Evolutionary conservation across 768 basidiomycete species (phyloP).

Genomic region (Calocera viscosa): DNA sequence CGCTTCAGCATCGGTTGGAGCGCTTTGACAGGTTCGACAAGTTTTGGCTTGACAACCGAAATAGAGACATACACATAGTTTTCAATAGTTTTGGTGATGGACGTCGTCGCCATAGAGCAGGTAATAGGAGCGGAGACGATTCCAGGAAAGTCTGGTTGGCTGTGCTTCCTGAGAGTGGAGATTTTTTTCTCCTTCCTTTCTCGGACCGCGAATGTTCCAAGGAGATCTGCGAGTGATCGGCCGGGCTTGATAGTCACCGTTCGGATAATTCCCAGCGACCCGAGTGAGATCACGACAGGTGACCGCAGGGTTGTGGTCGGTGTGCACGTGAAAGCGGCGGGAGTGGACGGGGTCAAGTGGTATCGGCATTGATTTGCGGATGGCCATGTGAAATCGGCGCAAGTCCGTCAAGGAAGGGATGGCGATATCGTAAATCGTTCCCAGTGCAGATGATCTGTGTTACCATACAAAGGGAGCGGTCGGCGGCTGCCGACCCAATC

Average conservation of each 20-base stretch:
- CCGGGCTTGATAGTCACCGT: not conserved
- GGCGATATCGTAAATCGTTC: not conserved
- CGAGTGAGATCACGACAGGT: not conserved
- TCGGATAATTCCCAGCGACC: not conserved
- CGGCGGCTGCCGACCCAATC: not conserved
- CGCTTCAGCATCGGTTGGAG: not conserved
- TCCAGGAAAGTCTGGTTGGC: not conserved
- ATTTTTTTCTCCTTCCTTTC: slow-evolving; percentile 1
- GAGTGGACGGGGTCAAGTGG: not conserved
- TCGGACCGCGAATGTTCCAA: not conserved
- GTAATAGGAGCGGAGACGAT: not conserved
- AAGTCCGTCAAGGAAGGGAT: not conserved
- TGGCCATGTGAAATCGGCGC: not conserved
- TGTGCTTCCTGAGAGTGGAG: not conserved
- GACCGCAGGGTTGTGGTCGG: not conserved
- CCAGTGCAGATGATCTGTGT: not conserved
- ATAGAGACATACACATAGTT: not conserved
- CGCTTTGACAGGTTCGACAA: not conserved
- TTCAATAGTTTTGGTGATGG: not conserved
- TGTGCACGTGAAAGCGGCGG: not conserved
- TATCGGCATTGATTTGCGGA: not conserved
- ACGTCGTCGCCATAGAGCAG: not conserved
- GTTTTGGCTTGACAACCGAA: not conserved
- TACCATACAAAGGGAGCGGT: not conserved
- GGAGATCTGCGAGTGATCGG: not conserved